phyloP scores from a whole-genome alignment of 306 rosid genomes.

The Ceratonia siliqua region DNA sequence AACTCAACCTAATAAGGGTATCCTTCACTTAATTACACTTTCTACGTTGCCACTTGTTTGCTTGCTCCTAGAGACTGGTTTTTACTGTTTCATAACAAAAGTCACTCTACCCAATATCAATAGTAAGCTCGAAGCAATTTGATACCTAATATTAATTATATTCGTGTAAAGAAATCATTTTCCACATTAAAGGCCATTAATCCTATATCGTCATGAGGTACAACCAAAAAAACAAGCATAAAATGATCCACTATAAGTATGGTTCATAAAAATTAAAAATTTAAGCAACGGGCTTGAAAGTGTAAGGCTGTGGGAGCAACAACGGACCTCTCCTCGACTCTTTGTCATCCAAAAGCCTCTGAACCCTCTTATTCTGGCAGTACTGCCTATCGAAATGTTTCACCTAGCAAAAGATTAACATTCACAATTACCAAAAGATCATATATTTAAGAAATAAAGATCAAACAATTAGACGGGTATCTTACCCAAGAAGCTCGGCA shows the following conservation, averaged over 20 bases:
- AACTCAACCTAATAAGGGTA: slow-evolving; percentile 39
- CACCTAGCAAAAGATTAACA: slow-evolving; percentile 57
- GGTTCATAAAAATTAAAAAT: background rate
- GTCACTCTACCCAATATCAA: background rate
- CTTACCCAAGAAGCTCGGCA: slow-evolving; percentile 93
- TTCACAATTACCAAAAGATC: slow-evolving; percentile 11
- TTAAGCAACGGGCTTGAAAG: slow-evolving; percentile 39
- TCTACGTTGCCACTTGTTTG: background rate
- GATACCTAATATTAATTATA: too few relatives aligned
- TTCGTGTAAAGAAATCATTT: background rate
- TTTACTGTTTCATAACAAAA: background rate
- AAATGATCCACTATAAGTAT: background rate
- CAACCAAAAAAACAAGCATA: background rate
- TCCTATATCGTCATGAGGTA: background rate
- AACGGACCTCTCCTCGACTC: slow-evolving; percentile 37
- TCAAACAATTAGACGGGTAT: background rate
- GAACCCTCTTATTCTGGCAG: slow-evolving; percentile 71
- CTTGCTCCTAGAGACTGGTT: background rate
- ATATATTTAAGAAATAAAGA: background rate
- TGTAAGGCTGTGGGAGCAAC: slow-evolving; percentile 51
- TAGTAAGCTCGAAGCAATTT: too few relatives aligned
- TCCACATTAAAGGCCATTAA: background rate
- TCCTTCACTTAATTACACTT: slow-evolving; percentile 10
- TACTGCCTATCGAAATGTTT: slow-evolving; percentile 86
- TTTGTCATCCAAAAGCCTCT: slow-evolving; percentile 91